Percentiles rank a stretch among this genome's conserved stretches.
Conservation (phyloP, 192 early-diverging fungal species). For the Dispira simplex region DNA sequence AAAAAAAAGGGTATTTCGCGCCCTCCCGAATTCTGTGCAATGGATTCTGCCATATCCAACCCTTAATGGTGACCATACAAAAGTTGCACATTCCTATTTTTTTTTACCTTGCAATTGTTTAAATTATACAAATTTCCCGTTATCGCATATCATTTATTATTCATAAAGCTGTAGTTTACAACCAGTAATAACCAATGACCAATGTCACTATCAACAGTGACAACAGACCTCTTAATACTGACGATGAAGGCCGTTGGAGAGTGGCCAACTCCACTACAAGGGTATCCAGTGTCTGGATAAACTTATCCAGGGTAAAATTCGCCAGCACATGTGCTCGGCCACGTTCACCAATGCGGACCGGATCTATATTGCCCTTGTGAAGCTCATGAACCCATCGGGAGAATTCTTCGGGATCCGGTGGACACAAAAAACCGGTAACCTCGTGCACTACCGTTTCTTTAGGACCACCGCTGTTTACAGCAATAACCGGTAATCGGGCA, state of each 20-base stretch:
- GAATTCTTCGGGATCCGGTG: conserved; percentile 40
- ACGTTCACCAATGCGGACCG: conserved; percentile 29
- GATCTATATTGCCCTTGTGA: conserved; percentile 23
- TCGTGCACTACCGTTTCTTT: conserved; percentile 60
- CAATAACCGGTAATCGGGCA: conserved; percentile 70
- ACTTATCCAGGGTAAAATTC: conserved; percentile 40
- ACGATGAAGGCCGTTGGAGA: background rate
- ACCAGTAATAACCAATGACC: background rate
- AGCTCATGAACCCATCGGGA: conserved; percentile 38
- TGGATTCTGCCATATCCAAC: no score
- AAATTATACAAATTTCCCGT: background rate
- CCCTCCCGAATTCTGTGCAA: no score
- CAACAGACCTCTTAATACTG: background rate
- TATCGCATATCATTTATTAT: background rate
- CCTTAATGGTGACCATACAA: no score
- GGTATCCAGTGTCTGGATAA: conserved; percentile 40
- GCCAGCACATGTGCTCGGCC: conserved; percentile 39
- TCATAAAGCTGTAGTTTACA: background rate
- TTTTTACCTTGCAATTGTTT: background rate
- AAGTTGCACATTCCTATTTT: background rate
- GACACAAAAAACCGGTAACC: conserved; percentile 63
- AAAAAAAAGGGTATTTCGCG: no score
- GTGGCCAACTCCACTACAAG: conserved; percentile 27
- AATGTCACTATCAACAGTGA: background rate
- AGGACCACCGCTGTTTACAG: conserved; percentile 73